A percentile compares a stretch with the other conserved stretches of the same genome.
phyloP scores from a whole-genome alignment of 495 filamentous ascomycete species.

The Aspergillus conjunctus region DNA sequence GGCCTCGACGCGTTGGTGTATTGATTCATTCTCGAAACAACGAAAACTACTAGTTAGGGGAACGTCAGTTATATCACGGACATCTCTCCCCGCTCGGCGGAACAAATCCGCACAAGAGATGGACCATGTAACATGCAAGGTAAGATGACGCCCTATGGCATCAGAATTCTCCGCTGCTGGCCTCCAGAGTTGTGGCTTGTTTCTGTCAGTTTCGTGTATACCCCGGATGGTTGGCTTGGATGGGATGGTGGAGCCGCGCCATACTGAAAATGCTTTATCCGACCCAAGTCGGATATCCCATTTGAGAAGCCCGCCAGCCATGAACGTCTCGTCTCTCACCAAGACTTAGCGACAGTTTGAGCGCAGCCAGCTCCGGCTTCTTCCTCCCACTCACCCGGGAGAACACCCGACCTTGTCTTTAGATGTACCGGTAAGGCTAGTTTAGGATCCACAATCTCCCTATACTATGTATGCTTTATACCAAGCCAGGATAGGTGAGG shows the following conservation, averaged over 20 bases:
- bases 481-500: background rate
- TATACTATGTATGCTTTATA: background rate
- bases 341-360: background rate
- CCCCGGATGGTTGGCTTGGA: background rate
- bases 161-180: background rate
- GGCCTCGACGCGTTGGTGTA: background rate
- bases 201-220: background rate
- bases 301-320: background rate
- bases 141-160: background rate
- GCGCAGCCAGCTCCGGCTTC: background rate
- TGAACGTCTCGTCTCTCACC: background rate
- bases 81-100: background rate
- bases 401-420: background rate
- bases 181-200: no score
- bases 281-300: background rate
- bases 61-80: conserved; percentile 1
- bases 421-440: background rate
- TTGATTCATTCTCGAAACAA: background rate
- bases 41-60: background rate
- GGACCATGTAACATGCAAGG: background rate
- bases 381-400: background rate
- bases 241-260: background rate
- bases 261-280: conserved; percentile 1
- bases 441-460: background rate
- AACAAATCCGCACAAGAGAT: background rate